These are phyloP conservation scores for Chalciporus chontae DNA, from an alignment of 768 basidiomycete species.

Conservation along the genomic window DNA sequence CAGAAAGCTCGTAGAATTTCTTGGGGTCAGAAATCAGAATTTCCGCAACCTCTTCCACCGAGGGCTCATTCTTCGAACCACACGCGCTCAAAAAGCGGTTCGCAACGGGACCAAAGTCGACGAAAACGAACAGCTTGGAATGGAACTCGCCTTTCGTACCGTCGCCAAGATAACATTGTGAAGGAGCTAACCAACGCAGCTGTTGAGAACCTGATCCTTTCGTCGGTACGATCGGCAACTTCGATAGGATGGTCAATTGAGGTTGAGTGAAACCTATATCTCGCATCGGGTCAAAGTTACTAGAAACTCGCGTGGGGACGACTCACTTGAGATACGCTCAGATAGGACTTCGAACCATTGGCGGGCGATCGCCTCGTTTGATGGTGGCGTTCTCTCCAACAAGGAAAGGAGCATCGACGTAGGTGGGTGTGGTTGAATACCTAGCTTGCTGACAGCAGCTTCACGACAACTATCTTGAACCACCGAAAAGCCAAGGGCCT, in stretches of 20 bases:
- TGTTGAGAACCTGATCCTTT: conserved; percentile 29
- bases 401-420: conserved; percentile 54
- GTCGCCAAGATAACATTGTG: conserved; percentile 66
- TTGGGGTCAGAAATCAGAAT: conserved; percentile 67
- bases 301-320: not conserved
- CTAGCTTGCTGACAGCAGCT: conserved; percentile 59
- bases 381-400: conserved; percentile 58
- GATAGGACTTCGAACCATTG: conserved; percentile 70
- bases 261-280: conserved; percentile 51
- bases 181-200: conserved; percentile 53
- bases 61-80: conserved; percentile 86
- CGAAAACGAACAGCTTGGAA: conserved; percentile 80
- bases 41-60: conserved; percentile 73
- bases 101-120: conserved; percentile 81
- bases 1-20: conserved; percentile 68
- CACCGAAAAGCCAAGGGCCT: conserved; percentile 71
- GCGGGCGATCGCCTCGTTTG: conserved; percentile 48
- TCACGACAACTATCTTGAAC: conserved; percentile 50
- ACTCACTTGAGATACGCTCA: conserved; percentile 54
- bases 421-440: conserved; percentile 68
- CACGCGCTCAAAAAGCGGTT: conserved; percentile 84
- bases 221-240: conserved; percentile 65
- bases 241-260: conserved; percentile 57
- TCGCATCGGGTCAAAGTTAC: no score
- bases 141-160: conserved; percentile 57